Conservation (phyloP, 176 grass and related monocot species). For the Echinochloa phyllopogon region DNA sequence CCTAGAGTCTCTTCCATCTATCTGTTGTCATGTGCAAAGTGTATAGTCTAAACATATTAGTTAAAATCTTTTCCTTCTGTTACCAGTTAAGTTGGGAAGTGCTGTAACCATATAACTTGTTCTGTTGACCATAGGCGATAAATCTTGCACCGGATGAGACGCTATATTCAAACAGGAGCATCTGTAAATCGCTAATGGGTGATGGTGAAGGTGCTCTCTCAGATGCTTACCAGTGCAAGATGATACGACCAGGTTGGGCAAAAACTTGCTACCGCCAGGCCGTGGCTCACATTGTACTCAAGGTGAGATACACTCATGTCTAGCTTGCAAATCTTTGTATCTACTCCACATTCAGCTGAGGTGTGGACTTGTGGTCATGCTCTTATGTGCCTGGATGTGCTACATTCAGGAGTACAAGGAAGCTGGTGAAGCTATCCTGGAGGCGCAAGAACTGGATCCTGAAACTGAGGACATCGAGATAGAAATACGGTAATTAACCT, state of each 20-base stretch:
- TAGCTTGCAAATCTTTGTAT: neutral
- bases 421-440: neutral
- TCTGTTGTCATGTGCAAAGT: neutral
- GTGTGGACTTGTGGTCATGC: neutral
- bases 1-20: too few relatives aligned
- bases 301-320: neutral
- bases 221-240: slow-evolving; percentile 40
- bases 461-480: slow-evolving; percentile 18
- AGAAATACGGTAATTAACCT: neutral
- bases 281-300: neutral
- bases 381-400: neutral
- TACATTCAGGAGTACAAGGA: slow-evolving; percentile 23
- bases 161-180: slow-evolving; percentile 47
- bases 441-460: slow-evolving; percentile 25
- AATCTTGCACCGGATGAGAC: neutral
- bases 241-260: slow-evolving; percentile 41
- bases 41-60: neutral
- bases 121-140: slow-evolving; percentile 23
- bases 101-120: neutral
- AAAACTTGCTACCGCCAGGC: slow-evolving; percentile 48
- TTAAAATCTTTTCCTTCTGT: neutral
- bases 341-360: neutral
- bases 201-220: slow-evolving; percentile 41
- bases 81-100: neutral
- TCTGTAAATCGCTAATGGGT: slow-evolving; percentile 39